Conservation (phyloP, 495 filamentous ascomycete species). For the Margaritispora aquatica region DNA sequence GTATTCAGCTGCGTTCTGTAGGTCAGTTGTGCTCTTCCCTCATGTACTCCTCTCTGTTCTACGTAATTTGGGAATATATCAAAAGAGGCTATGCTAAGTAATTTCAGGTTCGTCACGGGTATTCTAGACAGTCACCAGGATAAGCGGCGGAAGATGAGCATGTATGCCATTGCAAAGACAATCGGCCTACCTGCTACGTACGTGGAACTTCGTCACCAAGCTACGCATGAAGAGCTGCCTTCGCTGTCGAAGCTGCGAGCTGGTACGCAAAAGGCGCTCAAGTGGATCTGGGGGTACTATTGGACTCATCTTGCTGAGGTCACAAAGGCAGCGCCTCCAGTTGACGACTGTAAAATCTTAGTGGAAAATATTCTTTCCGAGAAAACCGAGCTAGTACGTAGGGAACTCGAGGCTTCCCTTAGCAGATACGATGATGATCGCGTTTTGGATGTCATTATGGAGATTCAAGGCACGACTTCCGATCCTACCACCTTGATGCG, state of each 20-base stretch:
- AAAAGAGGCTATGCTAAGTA: too few relatives aligned
- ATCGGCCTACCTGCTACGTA: conserved; percentile 76
- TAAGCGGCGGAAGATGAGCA: conserved; percentile 62
- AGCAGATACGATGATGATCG: conserved; percentile 12
- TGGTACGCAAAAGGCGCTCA: conserved; percentile 59
- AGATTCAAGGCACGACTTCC: conserved; percentile 28
- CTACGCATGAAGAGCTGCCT: conserved; percentile 82
- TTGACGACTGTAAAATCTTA: conserved; percentile 12
- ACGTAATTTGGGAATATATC: too few relatives aligned
- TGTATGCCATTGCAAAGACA: conserved; percentile 74
- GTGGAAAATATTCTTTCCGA: conserved; percentile 10
- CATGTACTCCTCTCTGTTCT: not conserved
- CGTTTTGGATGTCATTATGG: conserved; percentile 21
- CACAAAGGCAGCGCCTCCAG: not conserved
- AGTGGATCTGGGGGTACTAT: conserved; percentile 86
- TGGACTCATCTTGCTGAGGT: conserved; percentile 44
- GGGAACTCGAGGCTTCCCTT: conserved; percentile 21
- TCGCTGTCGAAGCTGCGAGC: conserved; percentile 61
- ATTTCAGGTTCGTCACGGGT: conserved; percentile 78
- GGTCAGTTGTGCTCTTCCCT: conserved; percentile 33
- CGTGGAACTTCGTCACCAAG: conserved; percentile 85
- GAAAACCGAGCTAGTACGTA: conserved; percentile 18
- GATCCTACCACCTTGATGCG: conserved; percentile 30
- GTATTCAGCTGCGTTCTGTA: conserved; percentile 55
- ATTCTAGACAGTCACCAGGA: conserved; percentile 71